These are phyloP conservation scores for Cercospora sojina DNA, from an alignment of 2,329 filamentous ascomycete genomes.

Conservation along the genomic window DNA sequence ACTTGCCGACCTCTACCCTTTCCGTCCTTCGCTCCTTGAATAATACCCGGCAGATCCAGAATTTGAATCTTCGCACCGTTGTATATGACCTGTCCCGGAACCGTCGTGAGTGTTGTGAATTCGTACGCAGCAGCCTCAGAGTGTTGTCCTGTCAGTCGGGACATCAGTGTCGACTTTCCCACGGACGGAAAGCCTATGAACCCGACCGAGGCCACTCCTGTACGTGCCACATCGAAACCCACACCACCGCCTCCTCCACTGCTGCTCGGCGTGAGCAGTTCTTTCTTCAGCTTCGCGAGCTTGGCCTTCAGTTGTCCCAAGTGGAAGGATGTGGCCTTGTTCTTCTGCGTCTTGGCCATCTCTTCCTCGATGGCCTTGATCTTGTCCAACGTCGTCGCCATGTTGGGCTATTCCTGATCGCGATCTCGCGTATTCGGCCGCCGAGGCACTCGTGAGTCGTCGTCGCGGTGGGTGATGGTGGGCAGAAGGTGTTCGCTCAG, in stretches of 20 bases:
- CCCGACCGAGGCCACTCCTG: conserved; percentile 92
- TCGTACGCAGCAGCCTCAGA: conserved; percentile 97
- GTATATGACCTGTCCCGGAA: conserved; percentile 92
- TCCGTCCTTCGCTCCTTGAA: conserved; percentile 96
- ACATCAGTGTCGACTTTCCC: conserved; percentile 98
- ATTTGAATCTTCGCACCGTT: conserved; percentile 98
- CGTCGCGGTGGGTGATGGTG: not conserved
- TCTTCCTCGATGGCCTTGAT: conserved; percentile 97
- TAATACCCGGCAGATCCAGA: conserved; percentile 97
- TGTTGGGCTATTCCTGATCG: conserved; percentile 42
- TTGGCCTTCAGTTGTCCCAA: conserved; percentile 90
- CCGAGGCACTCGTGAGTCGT: not conserved
- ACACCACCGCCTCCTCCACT: conserved; percentile 74
- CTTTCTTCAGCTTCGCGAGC: conserved; percentile 94
- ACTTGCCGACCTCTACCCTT: conserved; percentile 97
- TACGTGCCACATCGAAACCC: conserved; percentile 96
- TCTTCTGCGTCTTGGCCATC: conserved; percentile 95
- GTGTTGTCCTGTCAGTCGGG: conserved; percentile 87
- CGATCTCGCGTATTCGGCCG: not conserved
- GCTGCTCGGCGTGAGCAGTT: conserved; percentile 79
- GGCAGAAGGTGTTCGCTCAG: not conserved
- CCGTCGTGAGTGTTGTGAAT: conserved; percentile 96
- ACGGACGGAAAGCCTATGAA: conserved; percentile 99
- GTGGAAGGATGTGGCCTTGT: conserved; percentile 38
- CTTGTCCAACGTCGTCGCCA: conserved; percentile 98